These are phyloP conservation scores for Kwoniella pini DNA, from an alignment of 768 basidiomycete genomes.

Conservation along the genomic window DNA sequence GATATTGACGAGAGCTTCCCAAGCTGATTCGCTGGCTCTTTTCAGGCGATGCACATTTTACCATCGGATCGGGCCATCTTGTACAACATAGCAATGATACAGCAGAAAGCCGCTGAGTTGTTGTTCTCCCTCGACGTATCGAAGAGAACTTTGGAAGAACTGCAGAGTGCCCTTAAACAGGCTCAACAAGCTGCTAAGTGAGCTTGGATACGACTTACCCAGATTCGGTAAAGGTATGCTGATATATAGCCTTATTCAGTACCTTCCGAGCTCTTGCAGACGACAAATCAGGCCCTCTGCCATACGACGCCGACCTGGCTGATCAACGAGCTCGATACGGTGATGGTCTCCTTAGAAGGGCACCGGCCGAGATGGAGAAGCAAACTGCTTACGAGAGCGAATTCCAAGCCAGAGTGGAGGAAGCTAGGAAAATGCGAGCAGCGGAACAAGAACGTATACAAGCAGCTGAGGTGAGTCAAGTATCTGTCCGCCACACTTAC, in stretches of 20 bases:
- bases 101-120: conserved; percentile 93
- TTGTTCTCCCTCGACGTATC: conserved; percentile 70
- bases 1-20: background rate
- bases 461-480: conserved; percentile 47
- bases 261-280: conserved; percentile 80
- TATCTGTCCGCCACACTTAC: background rate
- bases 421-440: conserved; percentile 73
- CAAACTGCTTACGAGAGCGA: conserved; percentile 75
- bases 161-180: conserved; percentile 74
- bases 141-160: conserved; percentile 78
- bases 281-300: conserved; percentile 68
- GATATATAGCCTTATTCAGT: conserved; percentile 56
- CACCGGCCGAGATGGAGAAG: conserved; percentile 72
- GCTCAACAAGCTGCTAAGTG: conserved; percentile 85
- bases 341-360: conserved; percentile 76
- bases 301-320: conserved; percentile 83
- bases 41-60: conserved; percentile 77
- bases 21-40: background rate
- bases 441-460: conserved; percentile 74
- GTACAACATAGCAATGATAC: conserved; percentile 97
- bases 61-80: conserved; percentile 85
- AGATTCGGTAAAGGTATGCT: background rate
- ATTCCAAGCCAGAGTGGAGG: conserved; percentile 69
- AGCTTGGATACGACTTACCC: background rate
- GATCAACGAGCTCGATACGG: conserved; percentile 89